Conservation (phyloP, 2,329 filamentous ascomycete genomes). For the Botrytis cinerea region DNA sequence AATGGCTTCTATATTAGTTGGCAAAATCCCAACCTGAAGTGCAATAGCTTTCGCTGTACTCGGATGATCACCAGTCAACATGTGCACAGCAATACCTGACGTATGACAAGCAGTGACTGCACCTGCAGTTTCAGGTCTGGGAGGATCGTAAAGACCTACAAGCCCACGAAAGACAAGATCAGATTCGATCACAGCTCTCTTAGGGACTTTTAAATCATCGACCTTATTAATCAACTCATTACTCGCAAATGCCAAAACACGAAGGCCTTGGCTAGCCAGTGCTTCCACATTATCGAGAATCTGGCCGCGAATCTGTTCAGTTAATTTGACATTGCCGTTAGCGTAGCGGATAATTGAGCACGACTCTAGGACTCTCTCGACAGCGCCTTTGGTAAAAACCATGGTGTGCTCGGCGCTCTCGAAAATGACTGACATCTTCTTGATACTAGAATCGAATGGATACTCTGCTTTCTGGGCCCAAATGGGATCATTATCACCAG, state of each 20-base stretch:
- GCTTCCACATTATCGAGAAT: conserved; percentile 69
- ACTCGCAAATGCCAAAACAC: conserved; percentile 67
- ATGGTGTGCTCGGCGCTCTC: conserved; percentile 46
- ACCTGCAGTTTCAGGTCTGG: conserved; percentile 59
- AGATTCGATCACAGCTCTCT: conserved; percentile 35
- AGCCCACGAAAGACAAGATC: conserved; percentile 73
- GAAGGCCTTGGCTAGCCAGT: conserved; percentile 65
- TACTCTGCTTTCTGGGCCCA: conserved; percentile 67
- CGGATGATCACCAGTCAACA: conserved; percentile 82
- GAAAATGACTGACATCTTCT: conserved; percentile 76
- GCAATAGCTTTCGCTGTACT: conserved; percentile 81
- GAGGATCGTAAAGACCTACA: conserved; percentile 59
- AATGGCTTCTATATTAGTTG: conserved; percentile 59
- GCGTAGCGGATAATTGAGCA: conserved; percentile 48
- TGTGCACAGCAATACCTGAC: conserved; percentile 72
- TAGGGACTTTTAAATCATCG: conserved; percentile 23
- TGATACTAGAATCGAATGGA: conserved; percentile 73
- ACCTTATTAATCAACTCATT: conserved; percentile 21
- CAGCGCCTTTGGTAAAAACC: conserved; percentile 67
- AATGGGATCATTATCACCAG: conserved; percentile 49
- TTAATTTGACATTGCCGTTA: conserved; percentile 47
- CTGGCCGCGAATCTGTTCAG: conserved; percentile 54
- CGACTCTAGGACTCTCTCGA: conserved; percentile 67
- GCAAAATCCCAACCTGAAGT: conserved; percentile 75
- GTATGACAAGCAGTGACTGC: conserved; percentile 55